These are phyloP conservation scores for Rhododendron vialii DNA, from an alignment of 148 eudicot species.

Conservation along the genomic window DNA sequence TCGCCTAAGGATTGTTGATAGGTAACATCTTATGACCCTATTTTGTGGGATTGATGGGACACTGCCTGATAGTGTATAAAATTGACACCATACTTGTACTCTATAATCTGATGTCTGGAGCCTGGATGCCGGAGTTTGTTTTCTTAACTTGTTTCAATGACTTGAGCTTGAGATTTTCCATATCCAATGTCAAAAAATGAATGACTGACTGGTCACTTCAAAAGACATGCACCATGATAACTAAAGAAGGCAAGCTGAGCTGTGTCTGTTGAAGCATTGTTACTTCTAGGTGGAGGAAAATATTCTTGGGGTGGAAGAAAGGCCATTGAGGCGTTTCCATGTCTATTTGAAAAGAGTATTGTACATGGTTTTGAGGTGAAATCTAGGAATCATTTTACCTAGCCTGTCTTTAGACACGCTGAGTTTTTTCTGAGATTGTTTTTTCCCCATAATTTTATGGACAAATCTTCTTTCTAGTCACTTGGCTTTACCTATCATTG, in stretches of 20 bases:
- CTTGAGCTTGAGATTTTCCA: not conserved
- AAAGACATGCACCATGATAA: not conserved
- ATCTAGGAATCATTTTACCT: not conserved
- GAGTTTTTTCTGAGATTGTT: not conserved
- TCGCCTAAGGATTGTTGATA: constrained; percentile 89
- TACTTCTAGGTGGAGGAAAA: not conserved
- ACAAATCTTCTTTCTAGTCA: not conserved
- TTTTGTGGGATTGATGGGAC: not conserved
- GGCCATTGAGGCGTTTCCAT: not conserved
- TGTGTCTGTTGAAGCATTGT: not conserved
- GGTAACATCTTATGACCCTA: constrained; percentile 23
- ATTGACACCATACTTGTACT: not conserved
- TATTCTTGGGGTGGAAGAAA: not conserved
- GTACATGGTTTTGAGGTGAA: not conserved
- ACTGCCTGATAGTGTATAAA: not conserved
- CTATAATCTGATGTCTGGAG: not conserved
- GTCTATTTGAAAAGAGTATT: not conserved
- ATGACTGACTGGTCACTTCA: not conserved
- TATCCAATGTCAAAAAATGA: not conserved
- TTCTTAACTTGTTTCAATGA: not conserved
- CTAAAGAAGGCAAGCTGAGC: not conserved
- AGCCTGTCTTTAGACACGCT: not conserved
- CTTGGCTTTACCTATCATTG: not conserved
- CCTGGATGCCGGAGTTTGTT: not conserved
- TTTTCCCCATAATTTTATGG: not conserved